phyloP scores from a whole-genome alignment of 129 eudicot genomes.

The Centrapalus pauciflorus region DNA sequence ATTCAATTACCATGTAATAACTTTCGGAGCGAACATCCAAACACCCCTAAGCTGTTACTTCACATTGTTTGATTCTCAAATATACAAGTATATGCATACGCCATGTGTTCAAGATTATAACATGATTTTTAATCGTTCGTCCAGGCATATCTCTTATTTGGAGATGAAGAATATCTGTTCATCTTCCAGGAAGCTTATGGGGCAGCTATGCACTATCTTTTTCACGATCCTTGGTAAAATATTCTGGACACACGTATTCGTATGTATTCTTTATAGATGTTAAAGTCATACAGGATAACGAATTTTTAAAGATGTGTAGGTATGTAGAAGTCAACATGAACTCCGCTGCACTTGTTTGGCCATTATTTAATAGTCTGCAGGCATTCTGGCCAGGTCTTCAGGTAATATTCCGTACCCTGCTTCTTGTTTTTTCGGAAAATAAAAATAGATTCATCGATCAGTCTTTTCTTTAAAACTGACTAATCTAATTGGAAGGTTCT shows the following conservation, averaged over 20 bases:
- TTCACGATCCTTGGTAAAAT: conserved; percentile 83
- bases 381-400: conserved; percentile 99
- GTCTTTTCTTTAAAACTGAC: conserved; percentile 9
- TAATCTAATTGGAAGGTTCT: conserved; percentile 58
- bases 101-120: too few relatives aligned
- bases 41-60: too few relatives aligned
- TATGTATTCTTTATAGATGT: neutral
- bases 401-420: conserved; percentile 35
- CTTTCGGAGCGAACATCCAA: too few relatives aligned
- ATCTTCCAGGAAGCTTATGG: conserved; percentile 95
- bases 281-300: conserved; percentile 16
- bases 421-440: neutral
- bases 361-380: conserved; percentile 88
- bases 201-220: conserved; percentile 94
- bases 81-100: too few relatives aligned
- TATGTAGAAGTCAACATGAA: conserved; percentile 99
- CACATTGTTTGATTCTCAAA: too few relatives aligned
- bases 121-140: too few relatives aligned
- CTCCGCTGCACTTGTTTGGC: conserved; percentile 98
- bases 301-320: conserved; percentile 45
- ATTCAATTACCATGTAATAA: neutral
- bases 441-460: neutral
- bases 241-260: neutral
- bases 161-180: conserved; percentile 92
- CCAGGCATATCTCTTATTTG: conserved; percentile 86